phyloP scores from a whole-genome alignment of 345 rosid species.

The Populus simonii region DNA sequence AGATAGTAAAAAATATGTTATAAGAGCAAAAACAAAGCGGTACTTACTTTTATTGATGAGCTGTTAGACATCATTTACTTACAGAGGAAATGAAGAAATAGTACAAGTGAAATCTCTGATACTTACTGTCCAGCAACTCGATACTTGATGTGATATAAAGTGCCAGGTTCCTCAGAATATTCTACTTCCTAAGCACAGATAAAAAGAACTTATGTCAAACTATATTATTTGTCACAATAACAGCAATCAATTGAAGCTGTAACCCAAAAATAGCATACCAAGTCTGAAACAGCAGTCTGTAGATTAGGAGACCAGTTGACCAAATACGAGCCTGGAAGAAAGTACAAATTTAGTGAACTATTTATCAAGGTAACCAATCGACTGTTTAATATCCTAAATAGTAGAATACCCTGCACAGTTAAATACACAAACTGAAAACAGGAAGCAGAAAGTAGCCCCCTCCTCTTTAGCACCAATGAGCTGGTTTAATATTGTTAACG shows the following conservation, averaged over 20 bases:
- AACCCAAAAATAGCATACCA: constrained; percentile 54
- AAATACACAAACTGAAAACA: neutral
- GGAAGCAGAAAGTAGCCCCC: neutral
- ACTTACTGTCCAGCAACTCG: constrained; percentile 94
- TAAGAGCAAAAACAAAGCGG: neutral
- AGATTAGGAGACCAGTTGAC: constrained; percentile 99
- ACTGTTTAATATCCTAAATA: neutral
- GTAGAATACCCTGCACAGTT: neutral
- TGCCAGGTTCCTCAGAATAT: constrained; percentile 92
- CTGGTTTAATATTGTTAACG: neutral
- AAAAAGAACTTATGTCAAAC: constrained; percentile 7
- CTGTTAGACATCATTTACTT: neutral
- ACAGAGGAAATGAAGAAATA: neutral
- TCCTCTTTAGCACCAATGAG: neutral
- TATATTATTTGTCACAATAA: neutral
- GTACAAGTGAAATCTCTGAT: constrained; percentile 26
- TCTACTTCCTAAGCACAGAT: constrained; percentile 76
- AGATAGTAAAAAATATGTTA: neutral
- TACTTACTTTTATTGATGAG: neutral
- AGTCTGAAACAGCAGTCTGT: constrained; percentile 98
- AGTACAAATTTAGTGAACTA: constrained; percentile 13
- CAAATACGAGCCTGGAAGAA: constrained; percentile 83
- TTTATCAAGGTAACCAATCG: constrained; percentile 1
- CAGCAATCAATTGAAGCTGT: constrained; percentile 2
- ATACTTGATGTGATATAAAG: constrained; percentile 80